Evolutionary conservation across 2,329 filamentous ascomycete species (phyloP).

Genomic region (Plectosphaerella cucumerina): DNA sequence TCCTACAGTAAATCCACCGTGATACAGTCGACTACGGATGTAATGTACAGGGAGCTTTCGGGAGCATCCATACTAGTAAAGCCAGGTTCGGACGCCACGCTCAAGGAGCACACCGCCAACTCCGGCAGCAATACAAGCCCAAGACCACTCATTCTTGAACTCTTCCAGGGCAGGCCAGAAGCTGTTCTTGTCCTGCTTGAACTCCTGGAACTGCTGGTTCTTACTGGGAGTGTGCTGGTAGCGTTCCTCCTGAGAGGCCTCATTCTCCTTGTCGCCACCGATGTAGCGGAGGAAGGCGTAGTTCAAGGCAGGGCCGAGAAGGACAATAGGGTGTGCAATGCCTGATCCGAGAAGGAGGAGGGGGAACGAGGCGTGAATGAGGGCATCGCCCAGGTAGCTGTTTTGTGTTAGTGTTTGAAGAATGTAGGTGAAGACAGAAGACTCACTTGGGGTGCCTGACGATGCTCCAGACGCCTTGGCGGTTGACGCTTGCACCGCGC

Average conservation of each 20-base stretch:
- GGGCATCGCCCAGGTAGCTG: conserved; percentile 57
- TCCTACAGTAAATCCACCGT: too few species aligned
- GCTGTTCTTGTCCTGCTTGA: conserved; percentile 50
- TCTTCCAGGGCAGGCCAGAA: conserved; percentile 53
- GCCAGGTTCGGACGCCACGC: conserved; percentile 8
- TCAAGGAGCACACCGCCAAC: conserved; percentile 44
- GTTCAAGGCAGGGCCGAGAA: conserved; percentile 53
- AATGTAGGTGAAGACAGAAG: too few species aligned
- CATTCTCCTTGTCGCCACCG: conserved; percentile 52
- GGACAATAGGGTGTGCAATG: conserved; percentile 48
- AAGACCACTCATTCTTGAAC: conserved; percentile 51
- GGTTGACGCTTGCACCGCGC: conserved; percentile 22
- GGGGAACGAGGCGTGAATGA: conserved; percentile 56
- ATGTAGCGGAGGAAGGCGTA: conserved; percentile 54
- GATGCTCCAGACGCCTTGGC: conserved; percentile 57
- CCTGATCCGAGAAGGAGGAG: conserved; percentile 51
- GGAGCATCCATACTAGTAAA: too few species aligned
- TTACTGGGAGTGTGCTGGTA: conserved; percentile 49
- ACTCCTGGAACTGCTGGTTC: conserved; percentile 46
- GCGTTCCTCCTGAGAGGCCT: conserved; percentile 45
- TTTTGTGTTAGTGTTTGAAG: background rate
- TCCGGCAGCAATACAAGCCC: conserved; percentile 46
- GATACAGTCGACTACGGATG: too few species aligned
- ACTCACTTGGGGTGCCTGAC: conserved; percentile 59
- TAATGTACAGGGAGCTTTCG: too few species aligned